phyloP scores from a whole-genome alignment of 2,329 filamentous ascomycete genomes.

The Ceratocystis eucalypticola region DNA sequence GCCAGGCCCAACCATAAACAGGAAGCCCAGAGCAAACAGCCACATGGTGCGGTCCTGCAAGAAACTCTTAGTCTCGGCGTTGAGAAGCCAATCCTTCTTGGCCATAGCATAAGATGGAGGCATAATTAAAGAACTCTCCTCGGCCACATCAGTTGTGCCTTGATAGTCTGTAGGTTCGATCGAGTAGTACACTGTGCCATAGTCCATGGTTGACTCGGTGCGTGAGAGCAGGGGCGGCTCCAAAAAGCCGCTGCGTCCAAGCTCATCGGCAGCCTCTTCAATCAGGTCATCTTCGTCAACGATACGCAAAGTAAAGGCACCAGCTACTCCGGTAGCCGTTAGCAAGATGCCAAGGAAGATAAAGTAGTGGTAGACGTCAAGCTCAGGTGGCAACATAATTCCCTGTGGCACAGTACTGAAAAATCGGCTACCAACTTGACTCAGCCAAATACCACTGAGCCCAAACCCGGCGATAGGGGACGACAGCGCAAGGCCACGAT shows the following conservation, averaged over 20 bases:
- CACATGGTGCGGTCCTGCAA: slow-evolving; percentile 88
- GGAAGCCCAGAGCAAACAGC: slow-evolving; percentile 81
- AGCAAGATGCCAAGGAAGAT: slow-evolving; percentile 67
- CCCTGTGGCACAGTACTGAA: slow-evolving; percentile 60
- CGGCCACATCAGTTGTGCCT: slow-evolving; percentile 26
- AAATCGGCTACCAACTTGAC: slow-evolving; percentile 68
- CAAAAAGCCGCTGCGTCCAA: slow-evolving; percentile 78
- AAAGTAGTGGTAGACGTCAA: slow-evolving; percentile 77
- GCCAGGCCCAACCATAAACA: slow-evolving; percentile 86
- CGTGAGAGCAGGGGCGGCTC: slow-evolving; percentile 57
- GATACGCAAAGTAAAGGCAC: slow-evolving; percentile 59
- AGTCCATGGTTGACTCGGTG: slow-evolving; percentile 35
- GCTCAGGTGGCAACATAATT: slow-evolving; percentile 36
- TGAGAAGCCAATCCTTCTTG: slow-evolving; percentile 70
- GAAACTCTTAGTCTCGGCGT: slow-evolving; percentile 78
- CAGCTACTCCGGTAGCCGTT: slow-evolving; percentile 55
- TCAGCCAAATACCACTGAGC: slow-evolving; percentile 89
- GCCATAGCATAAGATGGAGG: neutral
- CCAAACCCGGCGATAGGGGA: slow-evolving; percentile 87
- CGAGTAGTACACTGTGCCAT: slow-evolving; percentile 43
- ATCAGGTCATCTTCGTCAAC: slow-evolving; percentile 80
- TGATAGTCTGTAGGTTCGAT: slow-evolving; percentile 20
- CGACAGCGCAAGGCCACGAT: slow-evolving; percentile 78
- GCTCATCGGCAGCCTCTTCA: slow-evolving; percentile 74
- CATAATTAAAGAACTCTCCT: slow-evolving; percentile 23